Evolutionary conservation across 305 asterid genomes (phyloP), one percentile per base, ranked within the genome.

Genomic region (Fraxinus angustifolia): DNA sequence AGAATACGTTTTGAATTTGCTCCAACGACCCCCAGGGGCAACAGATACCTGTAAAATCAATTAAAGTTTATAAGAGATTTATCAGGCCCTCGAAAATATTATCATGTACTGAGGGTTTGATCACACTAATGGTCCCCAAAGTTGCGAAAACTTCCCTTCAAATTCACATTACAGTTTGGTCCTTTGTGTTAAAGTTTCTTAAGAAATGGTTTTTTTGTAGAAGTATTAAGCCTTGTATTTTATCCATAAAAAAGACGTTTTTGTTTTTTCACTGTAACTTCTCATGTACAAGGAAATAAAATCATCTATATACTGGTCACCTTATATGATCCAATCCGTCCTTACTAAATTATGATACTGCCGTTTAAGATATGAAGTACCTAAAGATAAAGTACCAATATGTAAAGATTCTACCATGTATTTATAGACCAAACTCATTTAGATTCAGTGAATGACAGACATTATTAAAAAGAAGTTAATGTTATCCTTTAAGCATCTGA

Each of bases 11-110:
- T 93, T 93, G 77, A 95, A 95, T 86, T 94, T 87, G 88, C 85
- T 91, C 99, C 99, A 95, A 70, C 97, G 96, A 75, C 99, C 99
- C 75, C 99, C 99, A 79, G 99, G 96, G 35, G 93, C 83, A 82
- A 92, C 97, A 70, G 99, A 92, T 77, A 92, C 98, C 98, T 95
- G 86, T 81, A 72, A 83, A 79, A 83, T 40, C 16, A 71, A 82
- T 78, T 58, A 7, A 71, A 6, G 33, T 34, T 40, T 1, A 28
- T 30, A 14, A 31, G 75, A 14, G 40, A 68, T 16, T 19, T 14
- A 62, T 3, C 16, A 26, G 72, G 34, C 16, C 34, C 34, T 26
- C 31, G 1, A 62, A 62, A 62, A 62, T 3, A 6, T 58, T 58
- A 58, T 58, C 68, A 58, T 23, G 4, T 62, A 62, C 72, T 10